These are phyloP conservation scores for Cladophialophora carrionii DNA, from an alignment of 2,329 filamentous ascomycete species.

Conservation along the genomic window DNA sequence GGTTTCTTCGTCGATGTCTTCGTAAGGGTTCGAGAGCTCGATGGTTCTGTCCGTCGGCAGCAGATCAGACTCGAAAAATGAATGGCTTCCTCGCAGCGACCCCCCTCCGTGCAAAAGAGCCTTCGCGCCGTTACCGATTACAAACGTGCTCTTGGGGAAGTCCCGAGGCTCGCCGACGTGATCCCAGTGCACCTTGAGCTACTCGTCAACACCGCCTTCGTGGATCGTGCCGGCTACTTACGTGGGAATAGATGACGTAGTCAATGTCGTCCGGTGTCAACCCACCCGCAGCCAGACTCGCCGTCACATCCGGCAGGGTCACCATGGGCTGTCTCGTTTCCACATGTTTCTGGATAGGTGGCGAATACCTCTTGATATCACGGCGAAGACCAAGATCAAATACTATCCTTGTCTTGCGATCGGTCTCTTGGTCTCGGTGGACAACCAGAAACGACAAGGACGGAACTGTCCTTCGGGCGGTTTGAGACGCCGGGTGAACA, in stretches of 20 bases:
- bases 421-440: constrained; percentile 32
- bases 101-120: constrained; percentile 28
- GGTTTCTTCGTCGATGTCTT: constrained; percentile 20
- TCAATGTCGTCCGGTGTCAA: constrained; percentile 47
- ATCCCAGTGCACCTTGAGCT: constrained; percentile 42
- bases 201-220: not conserved
- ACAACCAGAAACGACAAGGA: constrained; percentile 42
- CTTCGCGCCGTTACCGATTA: constrained; percentile 43
- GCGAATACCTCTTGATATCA: constrained; percentile 34
- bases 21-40: constrained; percentile 34
- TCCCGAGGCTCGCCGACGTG: constrained; percentile 47
- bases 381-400: constrained; percentile 42
- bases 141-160: constrained; percentile 45
- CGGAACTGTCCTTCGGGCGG: constrained; percentile 39
- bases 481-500: constrained; percentile 38
- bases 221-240: constrained; percentile 35
- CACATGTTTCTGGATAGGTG: constrained; percentile 39
- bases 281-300: constrained; percentile 45
- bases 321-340: constrained; percentile 38
- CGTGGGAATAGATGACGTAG: constrained; percentile 49
- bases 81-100: constrained; percentile 36
- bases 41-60: constrained; percentile 35
- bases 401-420: constrained; percentile 37
- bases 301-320: constrained; percentile 39
- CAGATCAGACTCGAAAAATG: constrained; percentile 39